Evolutionary conservation across 2,329 filamentous ascomycete species (phyloP).

Genomic region (Hortaea werneckii): DNA sequence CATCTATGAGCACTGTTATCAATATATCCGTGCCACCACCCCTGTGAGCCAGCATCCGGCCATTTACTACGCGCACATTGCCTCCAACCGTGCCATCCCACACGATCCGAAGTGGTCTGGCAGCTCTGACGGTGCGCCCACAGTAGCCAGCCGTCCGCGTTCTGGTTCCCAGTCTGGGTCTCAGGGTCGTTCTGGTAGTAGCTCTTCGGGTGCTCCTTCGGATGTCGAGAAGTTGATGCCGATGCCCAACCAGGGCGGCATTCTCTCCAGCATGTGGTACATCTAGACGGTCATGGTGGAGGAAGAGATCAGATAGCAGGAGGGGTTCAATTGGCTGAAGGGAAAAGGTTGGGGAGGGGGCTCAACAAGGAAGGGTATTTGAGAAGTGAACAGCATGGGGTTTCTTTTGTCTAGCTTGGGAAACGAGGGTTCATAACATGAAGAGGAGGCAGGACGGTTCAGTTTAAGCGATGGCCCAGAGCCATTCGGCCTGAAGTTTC

Average conservation of each 20-base stretch:
- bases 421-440: too few species aligned
- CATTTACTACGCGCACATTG: constrained; percentile 92
- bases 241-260: constrained; percentile 30
- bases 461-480: too few species aligned
- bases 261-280: constrained; percentile 40
- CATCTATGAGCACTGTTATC: constrained; percentile 91
- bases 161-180: constrained; percentile 13
- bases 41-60: constrained; percentile 82
- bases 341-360: too few species aligned
- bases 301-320: too few species aligned
- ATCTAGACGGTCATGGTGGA: constrained; percentile 26
- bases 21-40: constrained; percentile 84
- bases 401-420: too few species aligned
- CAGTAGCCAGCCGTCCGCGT: constrained; percentile 6
- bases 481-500: too few species aligned
- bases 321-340: too few species aligned
- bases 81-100: constrained; percentile 65
- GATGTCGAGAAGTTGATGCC: constrained; percentile 29
- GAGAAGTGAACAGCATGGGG: too few species aligned
- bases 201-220: constrained; percentile 11
- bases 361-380: too few species aligned
- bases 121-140: constrained; percentile 11
- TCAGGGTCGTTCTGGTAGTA: constrained; percentile 23
- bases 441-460: too few species aligned
- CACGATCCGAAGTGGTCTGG: constrained; percentile 50